Conservation (phyloP, 176 grass and related monocot species). For the Zea mays region Zm-B73-REFERENCE-NAM-5.0 NC_050097.1:9392501-9393000, state of each 20-base stretch:
- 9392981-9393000: background rate
- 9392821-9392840: slow-evolving; percentile 22
- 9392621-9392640: slow-evolving; percentile 81
- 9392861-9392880: slow-evolving; percentile 64
- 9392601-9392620: slow-evolving; percentile 94
- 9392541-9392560: background rate
- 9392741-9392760: slow-evolving; percentile 66
- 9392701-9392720: slow-evolving; percentile 95
- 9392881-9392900: slow-evolving; percentile 83
- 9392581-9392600: slow-evolving; percentile 28
- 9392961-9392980: background rate
- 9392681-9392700: slow-evolving; percentile 94
- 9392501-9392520: background rate
- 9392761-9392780: slow-evolving; percentile 85
- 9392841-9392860: background rate
- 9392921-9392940: slow-evolving; percentile 72
- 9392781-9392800: slow-evolving; percentile 47
- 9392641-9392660: slow-evolving; percentile 83
- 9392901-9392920: slow-evolving; percentile 79
- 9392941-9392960: slow-evolving; percentile 73
- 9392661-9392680: slow-evolving; percentile 90
- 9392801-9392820: slow-evolving; percentile 30
- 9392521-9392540: background rate
- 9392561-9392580: background rate
- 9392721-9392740: slow-evolving; percentile 81